Conservation (phyloP, 257 asterid genomes). For the Gynochthodes officinalis region DNA sequence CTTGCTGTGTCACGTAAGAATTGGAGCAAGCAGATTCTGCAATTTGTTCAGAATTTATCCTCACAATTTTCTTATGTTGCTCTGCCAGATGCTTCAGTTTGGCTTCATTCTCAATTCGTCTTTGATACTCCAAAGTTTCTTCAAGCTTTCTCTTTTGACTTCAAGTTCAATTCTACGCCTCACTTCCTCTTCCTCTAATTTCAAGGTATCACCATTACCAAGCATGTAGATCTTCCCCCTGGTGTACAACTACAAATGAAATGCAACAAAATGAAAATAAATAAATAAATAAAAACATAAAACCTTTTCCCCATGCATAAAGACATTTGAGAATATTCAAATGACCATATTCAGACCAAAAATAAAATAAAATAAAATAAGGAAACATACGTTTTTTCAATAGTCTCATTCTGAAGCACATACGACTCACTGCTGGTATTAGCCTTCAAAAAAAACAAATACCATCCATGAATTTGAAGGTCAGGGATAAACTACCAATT, state of each 20-base stretch:
- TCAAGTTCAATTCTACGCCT: slow-evolving; percentile 78
- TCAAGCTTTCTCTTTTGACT: slow-evolving; percentile 96
- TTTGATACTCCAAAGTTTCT: slow-evolving; percentile 94
- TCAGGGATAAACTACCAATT: slow-evolving; percentile 8
- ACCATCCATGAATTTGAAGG: slow-evolving; percentile 15
- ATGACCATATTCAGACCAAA: slow-evolving; percentile 10
- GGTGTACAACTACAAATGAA: slow-evolving; percentile 45
- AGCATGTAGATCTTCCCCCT: slow-evolving; percentile 40
- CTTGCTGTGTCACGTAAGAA: slow-evolving; percentile 27
- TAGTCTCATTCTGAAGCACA: slow-evolving; percentile 33
- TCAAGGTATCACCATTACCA: slow-evolving; percentile 43
- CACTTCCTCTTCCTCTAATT: slow-evolving; percentile 61
- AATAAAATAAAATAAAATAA: background rate
- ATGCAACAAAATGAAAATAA: slow-evolving; percentile 52
- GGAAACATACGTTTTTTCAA: slow-evolving; percentile 64
- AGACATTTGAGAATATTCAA: slow-evolving; percentile 4
- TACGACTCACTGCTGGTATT: slow-evolving; percentile 45
- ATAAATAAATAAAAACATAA: slow-evolving; percentile 5
- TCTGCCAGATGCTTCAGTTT: slow-evolving; percentile 87
- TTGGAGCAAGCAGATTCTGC: slow-evolving; percentile 30
- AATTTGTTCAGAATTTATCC: slow-evolving; percentile 31
- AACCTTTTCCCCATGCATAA: slow-evolving; percentile 4
- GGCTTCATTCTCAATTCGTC: slow-evolving; percentile 91
- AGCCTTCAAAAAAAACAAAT: slow-evolving; percentile 50
- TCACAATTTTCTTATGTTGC: slow-evolving; percentile 47